Evolutionary conservation across 75 land plant species (phyloP), one percentile per base, ranked within the genome.

Genomic region (Gnetum montanum): DNA sequence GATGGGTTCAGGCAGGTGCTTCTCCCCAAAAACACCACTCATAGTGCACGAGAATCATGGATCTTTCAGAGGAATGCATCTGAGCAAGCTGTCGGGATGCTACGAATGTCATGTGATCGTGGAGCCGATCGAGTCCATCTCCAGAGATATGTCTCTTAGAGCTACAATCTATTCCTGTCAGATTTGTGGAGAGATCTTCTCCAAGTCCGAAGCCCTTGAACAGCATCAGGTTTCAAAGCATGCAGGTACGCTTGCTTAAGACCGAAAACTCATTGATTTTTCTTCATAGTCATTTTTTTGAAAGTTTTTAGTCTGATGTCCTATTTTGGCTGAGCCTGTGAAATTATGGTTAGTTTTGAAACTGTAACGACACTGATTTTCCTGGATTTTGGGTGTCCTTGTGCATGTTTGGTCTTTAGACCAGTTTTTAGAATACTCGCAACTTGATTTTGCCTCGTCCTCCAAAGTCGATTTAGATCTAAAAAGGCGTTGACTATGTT

Each of bases 51-150:
- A 53, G 37, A 24, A 34, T 18, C 55, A 53, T 22, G 74, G 81
- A 24, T 70, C 75, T 8, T 70, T 78, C 29, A 70, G 72, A 47
- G 78, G 66, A 47, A 61, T 68, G 66, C 75, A 70, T 13, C 55
- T 79, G 34, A 72, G 73, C 66, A 72, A 72, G 47, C 43, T 83
- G n/a, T 75, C 83, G 2, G 83, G 80, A 8, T 83, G 87, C 41
- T 83, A 83, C 58, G 87, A 83, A 46, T 79, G 87, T 36, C 71
- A 74, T 54, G 66, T 67, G 66, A 73, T 83, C 54, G 69, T 79
- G n/a, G 80, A 83, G 37, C 87, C 83, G 8, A 54, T 75, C 15
- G 69, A 62, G 60, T 68, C 70, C 3, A 31, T 69, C n/a, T 53
- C 74, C 26, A 75, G 76, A 49, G 73, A 66, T 45, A 48, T 68